Conservation (phyloP, 2,329 filamentous ascomycete genomes). For the Bimuria novae-zelandiae region DNA sequence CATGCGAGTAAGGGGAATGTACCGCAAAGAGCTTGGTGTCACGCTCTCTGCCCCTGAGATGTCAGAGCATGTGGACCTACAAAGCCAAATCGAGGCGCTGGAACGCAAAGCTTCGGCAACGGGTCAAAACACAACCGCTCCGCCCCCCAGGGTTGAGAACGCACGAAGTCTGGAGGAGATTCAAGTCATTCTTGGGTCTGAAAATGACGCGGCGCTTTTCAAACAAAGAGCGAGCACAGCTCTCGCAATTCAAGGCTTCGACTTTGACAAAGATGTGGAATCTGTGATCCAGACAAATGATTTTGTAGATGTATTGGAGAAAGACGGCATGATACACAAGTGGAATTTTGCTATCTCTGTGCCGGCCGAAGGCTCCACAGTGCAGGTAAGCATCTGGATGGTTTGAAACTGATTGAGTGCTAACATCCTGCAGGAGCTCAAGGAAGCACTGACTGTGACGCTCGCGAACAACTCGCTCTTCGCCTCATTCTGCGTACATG, state of each 20-base stretch:
- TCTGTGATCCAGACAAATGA: slow-evolving; percentile 4
- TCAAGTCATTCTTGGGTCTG: not conserved
- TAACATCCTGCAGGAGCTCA: slow-evolving; percentile 1
- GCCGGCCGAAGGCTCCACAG: slow-evolving; percentile 1
- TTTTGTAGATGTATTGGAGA: not conserved
- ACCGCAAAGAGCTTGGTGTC: slow-evolving; percentile 7
- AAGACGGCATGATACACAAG: not conserved
- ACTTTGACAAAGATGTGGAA: slow-evolving; percentile 2
- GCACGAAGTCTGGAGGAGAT: not conserved
- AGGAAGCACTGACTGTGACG: not conserved
- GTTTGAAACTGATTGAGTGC: not conserved
- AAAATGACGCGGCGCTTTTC: slow-evolving; percentile 1
- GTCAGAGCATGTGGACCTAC: not conserved
- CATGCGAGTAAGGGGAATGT: slow-evolving; percentile 4
- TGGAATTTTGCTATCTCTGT: slow-evolving; percentile 5
- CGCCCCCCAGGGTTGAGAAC: not conserved
- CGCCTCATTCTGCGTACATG: slow-evolving; percentile 3
- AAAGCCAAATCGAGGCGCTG: not conserved
- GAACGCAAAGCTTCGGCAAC: not conserved
- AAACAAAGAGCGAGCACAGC: not conserved
- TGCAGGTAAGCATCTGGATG: not conserved
- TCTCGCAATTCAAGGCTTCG: slow-evolving; percentile 1
- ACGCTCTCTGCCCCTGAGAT: not conserved
- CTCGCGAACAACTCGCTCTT: slow-evolving; percentile 1
- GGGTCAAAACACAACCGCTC: not conserved